These are phyloP conservation scores for Calendula officinalis DNA, from an alignment of 129 eudicot species.

Conservation along the genomic window DNA sequence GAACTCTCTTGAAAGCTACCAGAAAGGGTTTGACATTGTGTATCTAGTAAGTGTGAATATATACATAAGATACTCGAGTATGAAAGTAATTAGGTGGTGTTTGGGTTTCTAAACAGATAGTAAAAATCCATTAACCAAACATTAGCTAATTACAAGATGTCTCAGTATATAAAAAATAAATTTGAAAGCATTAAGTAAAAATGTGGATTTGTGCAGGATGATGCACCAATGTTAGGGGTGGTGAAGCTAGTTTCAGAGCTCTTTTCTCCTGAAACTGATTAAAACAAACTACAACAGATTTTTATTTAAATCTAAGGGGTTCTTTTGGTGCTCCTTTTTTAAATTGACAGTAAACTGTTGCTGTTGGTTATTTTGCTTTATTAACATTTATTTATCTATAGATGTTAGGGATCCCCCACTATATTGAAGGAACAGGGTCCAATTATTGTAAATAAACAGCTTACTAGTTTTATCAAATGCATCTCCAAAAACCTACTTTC, in stretches of 20 bases:
- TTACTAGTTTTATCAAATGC: neutral
- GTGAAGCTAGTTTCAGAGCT: conserved; percentile 64
- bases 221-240: conserved; percentile 79
- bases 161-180: neutral
- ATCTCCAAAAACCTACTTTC: neutral
- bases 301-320: too few relatives aligned
- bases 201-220: conserved; percentile 52
- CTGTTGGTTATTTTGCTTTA: neutral
- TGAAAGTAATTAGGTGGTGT: neutral
- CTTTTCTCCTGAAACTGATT: conserved; percentile 41
- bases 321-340: too few relatives aligned
- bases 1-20: conserved; percentile 66
- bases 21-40: conserved; percentile 74
- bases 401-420: neutral
- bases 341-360: conserved; percentile 7
- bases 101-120: too few relatives aligned
- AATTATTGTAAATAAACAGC: conserved; percentile 10
- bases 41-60: conserved; percentile 54
- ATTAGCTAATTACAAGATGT: neutral
- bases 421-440: neutral
- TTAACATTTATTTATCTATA: neutral
- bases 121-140: neutral
- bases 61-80: neutral
- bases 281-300: conserved; percentile 8
- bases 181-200: neutral